Percentiles rank a stretch among this genome's conserved stretches.
Conservation (phyloP, 1,284 basidiomycete genomes). For the Apiotrichum mycotoxinovorans region DNA sequence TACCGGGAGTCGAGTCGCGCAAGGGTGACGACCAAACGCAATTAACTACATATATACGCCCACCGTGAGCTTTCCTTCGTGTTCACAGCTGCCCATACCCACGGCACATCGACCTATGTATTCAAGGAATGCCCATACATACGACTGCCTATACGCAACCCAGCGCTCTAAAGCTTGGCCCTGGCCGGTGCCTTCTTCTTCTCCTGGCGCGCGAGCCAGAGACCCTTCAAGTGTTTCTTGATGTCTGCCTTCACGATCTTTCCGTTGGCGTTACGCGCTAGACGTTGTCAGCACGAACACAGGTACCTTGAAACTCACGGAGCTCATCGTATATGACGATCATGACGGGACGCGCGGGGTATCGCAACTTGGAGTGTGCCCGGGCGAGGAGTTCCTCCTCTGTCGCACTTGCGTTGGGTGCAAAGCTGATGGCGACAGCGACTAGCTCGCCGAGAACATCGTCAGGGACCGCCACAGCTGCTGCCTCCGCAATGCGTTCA, state of each 20-base stretch:
- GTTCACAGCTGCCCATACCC: too few species aligned
- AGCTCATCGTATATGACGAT: slow-evolving; percentile 3
- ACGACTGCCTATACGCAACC: too few species aligned
- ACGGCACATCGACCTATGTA: too few species aligned
- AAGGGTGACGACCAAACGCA: too few species aligned
- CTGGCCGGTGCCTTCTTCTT: not conserved
- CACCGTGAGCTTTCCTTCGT: too few species aligned
- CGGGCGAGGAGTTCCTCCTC: slow-evolving; percentile 2
- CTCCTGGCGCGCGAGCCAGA: not conserved
- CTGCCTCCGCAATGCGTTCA: slow-evolving; percentile 34
- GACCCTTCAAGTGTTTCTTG: slow-evolving; percentile 2
- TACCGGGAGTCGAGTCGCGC: too few species aligned
- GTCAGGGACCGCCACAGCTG: slow-evolving; percentile 37
- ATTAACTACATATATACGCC: too few species aligned
- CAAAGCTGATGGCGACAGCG: slow-evolving; percentile 32
- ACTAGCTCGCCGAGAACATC: slow-evolving; percentile 37
- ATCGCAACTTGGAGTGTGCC: slow-evolving; percentile 2
- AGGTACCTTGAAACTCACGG: slow-evolving; percentile 9
- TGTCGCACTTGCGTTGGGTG: slow-evolving; percentile 9
- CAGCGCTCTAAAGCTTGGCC: slow-evolving; percentile 3
- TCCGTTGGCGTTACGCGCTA: slow-evolving; percentile 2
- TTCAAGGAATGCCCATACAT: too few species aligned
- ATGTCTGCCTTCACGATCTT: slow-evolving; percentile 5
- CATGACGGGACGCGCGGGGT: slow-evolving; percentile 11
- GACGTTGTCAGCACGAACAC: not conserved